Evolutionary conservation across 495 filamentous ascomycete species (phyloP), one percentile per base, ranked within the genome.

Genomic region (Trichoderma erinaceum): DNA sequence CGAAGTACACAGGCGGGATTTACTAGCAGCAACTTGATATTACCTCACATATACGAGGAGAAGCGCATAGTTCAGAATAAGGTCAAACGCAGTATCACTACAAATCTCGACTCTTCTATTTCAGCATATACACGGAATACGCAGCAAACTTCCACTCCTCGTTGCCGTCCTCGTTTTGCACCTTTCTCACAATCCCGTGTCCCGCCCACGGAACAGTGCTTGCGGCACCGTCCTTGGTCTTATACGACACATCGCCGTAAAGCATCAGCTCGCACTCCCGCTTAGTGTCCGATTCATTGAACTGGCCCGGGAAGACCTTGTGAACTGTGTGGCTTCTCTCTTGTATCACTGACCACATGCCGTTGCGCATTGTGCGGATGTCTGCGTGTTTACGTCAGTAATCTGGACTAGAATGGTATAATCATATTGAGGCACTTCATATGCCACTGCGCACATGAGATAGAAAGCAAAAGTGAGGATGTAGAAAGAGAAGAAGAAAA

Each of bases 261-360:
- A 77, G 64, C 74, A 75, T 77, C 46, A 71, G 73, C 63, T 75
- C 73, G 41, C 43, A 50, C n/a, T 41, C 43, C 41, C 35, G 35
- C 35, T 25, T 15, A 5, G 5, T 25, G 16, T 32, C 65, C 65
- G 38, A 46, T 7, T 23, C 65, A 4, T 13, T 25, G 43, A 74
- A 77, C 13, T 68, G 61, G 12, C 68, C 73, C 44, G 74, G 75
- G 58, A 71, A 75, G 21, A 73, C 70, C 65, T 71, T 73, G 25
- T 52, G 65, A 16, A 69, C 69, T 21, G 10, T 66, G 58, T 77
- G 74, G 27, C 23, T 70, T 7, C 75, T 71, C 46, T 65, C 56
- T 44, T 64, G 65, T 12, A 72, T 70, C 18, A 58, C 46, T 1
- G 38, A 32, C 65, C 65, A 66, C 65, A 66, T 66, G 5, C 43